Evolutionary conservation across 129 eudicot genomes (phyloP).

Genomic region (Escallonia rubra): DNA sequence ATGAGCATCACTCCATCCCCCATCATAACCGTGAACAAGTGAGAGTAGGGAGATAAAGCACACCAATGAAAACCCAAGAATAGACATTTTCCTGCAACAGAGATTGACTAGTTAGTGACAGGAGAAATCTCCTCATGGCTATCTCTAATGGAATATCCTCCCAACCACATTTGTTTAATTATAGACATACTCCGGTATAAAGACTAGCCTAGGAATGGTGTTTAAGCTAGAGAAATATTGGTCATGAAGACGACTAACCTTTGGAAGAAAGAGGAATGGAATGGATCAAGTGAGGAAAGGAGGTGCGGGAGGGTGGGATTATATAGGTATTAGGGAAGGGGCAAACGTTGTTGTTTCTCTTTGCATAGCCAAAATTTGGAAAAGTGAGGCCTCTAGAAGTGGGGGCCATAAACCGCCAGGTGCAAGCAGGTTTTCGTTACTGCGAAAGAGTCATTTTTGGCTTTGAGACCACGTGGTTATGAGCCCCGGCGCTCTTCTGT

Average conservation of each 20-base stretch:
- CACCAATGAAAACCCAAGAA: slow-evolving; percentile 20
- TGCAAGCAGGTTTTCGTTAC: slow-evolving; percentile 8
- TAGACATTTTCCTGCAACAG: slow-evolving; percentile 25
- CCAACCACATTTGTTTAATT: no score
- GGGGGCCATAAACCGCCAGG: slow-evolving; percentile 12
- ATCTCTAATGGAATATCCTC: neutral
- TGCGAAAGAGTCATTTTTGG: neutral
- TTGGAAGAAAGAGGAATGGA: neutral
- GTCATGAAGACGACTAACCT: no score
- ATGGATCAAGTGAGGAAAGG: neutral
- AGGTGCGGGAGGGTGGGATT: slow-evolving; percentile 2
- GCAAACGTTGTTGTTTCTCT: neutral
- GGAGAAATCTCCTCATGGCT: neutral
- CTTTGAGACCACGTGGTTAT: no score
- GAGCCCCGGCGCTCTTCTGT: neutral
- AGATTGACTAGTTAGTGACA: neutral
- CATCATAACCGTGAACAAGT: slow-evolving; percentile 33
- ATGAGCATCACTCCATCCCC: slow-evolving; percentile 62
- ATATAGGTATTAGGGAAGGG: slow-evolving; percentile 9
- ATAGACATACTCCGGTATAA: neutral
- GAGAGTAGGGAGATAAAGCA: slow-evolving; percentile 29
- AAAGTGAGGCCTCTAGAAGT: neutral
- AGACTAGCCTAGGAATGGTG: neutral
- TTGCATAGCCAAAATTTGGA: no score
- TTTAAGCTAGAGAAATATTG: no score